Evolutionary conservation across 179 eudicot genomes (phyloP).

Genomic region (Nepenthes alata): DNA sequence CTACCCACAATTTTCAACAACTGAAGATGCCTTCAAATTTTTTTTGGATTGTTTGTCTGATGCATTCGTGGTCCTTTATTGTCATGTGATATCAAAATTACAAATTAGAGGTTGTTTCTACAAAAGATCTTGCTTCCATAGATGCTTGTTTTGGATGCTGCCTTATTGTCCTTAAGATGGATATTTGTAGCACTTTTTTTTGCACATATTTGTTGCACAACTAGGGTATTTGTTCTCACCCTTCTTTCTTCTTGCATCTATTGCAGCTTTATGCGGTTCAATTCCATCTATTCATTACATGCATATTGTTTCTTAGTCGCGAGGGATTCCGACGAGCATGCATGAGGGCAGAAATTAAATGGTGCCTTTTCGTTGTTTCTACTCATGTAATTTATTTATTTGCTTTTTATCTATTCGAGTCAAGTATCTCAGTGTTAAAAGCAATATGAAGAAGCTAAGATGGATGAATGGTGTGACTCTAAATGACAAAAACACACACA

Average conservation of each 20-base stretch:
- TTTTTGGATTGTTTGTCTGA: background rate
- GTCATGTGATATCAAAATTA: background rate
- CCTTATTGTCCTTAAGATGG: no score
- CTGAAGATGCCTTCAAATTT: background rate
- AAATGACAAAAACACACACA: no score
- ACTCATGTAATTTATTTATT: conserved; percentile 8
- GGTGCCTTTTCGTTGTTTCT: conserved; percentile 29
- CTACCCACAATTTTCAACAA: no score
- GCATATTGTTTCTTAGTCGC: conserved; percentile 83
- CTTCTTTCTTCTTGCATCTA: conserved; percentile 2
- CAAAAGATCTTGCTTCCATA: no score
- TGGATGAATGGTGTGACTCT: no score
- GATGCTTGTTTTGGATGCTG: no score
- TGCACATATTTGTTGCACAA: background rate
- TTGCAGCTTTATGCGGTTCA: conserved; percentile 92
- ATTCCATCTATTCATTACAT: conserved; percentile 81
- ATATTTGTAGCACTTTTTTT: background rate
- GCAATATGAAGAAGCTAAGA: no score
- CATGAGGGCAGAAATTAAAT: conserved; percentile 69
- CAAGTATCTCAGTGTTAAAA: no score
- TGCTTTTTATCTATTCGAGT: background rate
- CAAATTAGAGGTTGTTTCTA: no score
- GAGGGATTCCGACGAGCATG: conserved; percentile 98
- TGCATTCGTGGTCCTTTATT: background rate
- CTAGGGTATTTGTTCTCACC: no score